Percentiles rank a stretch among this genome's conserved stretches.
These are phyloP conservation scores for Sistotremastrum niveocremeum DNA, from an alignment of 768 basidiomycete species.

Conservation along the genomic window DNA sequence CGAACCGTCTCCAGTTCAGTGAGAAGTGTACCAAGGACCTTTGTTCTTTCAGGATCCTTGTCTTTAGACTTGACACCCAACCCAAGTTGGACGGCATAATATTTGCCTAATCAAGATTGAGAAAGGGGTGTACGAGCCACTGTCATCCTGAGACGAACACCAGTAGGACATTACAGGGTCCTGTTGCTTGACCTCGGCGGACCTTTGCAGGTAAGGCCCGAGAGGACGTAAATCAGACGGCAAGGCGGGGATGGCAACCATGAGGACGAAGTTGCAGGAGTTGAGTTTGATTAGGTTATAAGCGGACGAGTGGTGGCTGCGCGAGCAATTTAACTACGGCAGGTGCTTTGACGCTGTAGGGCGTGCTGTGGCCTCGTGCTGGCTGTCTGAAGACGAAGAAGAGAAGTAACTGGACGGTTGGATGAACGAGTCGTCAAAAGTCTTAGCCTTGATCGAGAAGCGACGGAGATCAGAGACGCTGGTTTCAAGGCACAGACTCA, in stretches of 20 bases:
- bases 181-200: constrained; percentile 68
- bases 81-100: constrained; percentile 83
- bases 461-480: no score
- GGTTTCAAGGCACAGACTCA: no score
- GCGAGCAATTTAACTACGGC: no score
- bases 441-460: no score
- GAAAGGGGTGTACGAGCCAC: constrained; percentile 2
- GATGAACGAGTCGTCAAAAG: no score
- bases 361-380: no score
- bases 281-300: no score
- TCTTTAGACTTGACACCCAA: constrained; percentile 63
- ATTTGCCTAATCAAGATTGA: constrained; percentile 46
- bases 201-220: constrained; percentile 74
- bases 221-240: constrained; percentile 33
- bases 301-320: no score
- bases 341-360: no score
- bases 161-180: constrained; percentile 91
- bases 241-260: constrained; percentile 1
- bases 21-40: constrained; percentile 61
- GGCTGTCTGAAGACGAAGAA: no score
- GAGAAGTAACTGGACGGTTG: no score
- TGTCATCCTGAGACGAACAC: constrained; percentile 46
- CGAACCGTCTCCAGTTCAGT: constrained; percentile 53
- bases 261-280: no score
- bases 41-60: constrained; percentile 32